phyloP scores from a whole-genome alignment of 2,329 filamentous ascomycete genomes.

The Phialemoniopsis sp. region DNA sequence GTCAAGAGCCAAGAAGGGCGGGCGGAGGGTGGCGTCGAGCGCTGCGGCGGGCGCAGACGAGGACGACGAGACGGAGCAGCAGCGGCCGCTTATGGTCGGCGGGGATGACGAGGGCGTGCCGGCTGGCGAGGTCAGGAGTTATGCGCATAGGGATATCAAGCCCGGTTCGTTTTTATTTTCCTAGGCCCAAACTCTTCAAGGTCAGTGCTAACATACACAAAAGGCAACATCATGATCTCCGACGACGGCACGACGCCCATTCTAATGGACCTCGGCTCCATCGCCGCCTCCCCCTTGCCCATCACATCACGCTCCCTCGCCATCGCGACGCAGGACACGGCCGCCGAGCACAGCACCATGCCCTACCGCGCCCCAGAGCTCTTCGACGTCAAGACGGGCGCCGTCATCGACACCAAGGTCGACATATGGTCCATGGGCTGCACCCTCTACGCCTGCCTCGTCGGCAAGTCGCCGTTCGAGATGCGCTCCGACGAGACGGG shows the following conservation, averaged over 20 bases:
- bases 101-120: slow-evolving; percentile 69
- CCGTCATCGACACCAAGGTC: slow-evolving; percentile 89
- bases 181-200: neutral
- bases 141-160: slow-evolving; percentile 96
- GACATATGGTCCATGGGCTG: slow-evolving; percentile 98
- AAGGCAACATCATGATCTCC: slow-evolving; percentile 95
- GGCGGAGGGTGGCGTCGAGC: slow-evolving; percentile 16
- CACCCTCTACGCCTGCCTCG: slow-evolving; percentile 94
- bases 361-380: slow-evolving; percentile 96
- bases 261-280: slow-evolving; percentile 93
- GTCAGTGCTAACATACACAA: slow-evolving; percentile 3
- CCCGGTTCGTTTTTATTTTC: slow-evolving; percentile 59
- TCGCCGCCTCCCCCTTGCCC: slow-evolving; percentile 80
- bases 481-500: slow-evolving; percentile 94
- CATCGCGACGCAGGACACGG: slow-evolving; percentile 87
- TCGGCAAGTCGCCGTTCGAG: slow-evolving; percentile 96
- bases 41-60: slow-evolving; percentile 47
- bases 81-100: slow-evolving; percentile 77
- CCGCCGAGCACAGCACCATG: slow-evolving; percentile 97
- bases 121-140: slow-evolving; percentile 69
- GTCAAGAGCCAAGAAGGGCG: slow-evolving; percentile 19
- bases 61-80: slow-evolving; percentile 69
- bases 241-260: slow-evolving; percentile 86
- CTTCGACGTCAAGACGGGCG: slow-evolving; percentile 94
- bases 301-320: slow-evolving; percentile 89